Conservation (phyloP, 495 filamentous ascomycete species). For the Hypoxylon cercidicola region DNA sequence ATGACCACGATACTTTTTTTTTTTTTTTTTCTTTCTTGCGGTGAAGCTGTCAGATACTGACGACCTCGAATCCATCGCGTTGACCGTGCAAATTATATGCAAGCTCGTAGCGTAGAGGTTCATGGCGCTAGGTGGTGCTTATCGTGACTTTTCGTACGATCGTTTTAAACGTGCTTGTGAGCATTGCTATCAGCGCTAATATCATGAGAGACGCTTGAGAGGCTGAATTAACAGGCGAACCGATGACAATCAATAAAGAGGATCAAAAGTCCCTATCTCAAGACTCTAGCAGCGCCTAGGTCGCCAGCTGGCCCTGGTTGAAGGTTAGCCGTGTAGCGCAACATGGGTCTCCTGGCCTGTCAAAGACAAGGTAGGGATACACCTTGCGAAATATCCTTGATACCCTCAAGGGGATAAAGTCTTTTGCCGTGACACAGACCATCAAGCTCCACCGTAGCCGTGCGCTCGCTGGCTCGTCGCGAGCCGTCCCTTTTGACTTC, state of each 20-base stretch:
- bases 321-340: conserved; percentile 15
- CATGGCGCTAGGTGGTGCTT: background rate
- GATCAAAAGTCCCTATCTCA: conserved; percentile 32
- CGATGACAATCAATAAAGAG: conserved; percentile 33
- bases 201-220: conserved; percentile 14
- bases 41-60: conserved; percentile 20
- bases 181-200: conserved; percentile 18
- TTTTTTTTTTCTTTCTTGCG: conserved; percentile 25
- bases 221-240: conserved; percentile 30
- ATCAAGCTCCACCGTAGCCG: conserved; percentile 30
- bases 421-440: conserved; percentile 28
- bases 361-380: conserved; percentile 20
- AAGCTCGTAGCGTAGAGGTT: conserved; percentile 13
- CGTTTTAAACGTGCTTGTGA: background rate
- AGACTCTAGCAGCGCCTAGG: conserved; percentile 24
- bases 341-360: conserved; percentile 4
- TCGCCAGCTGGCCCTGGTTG: conserved; percentile 16
- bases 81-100: conserved; percentile 2
- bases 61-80: conserved; percentile 18
- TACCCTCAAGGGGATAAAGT: conserved; percentile 20
- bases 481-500: conserved; percentile 34
- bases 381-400: conserved; percentile 24
- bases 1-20: too few species aligned
- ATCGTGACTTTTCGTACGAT: conserved; percentile 12
- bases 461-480: conserved; percentile 26